phyloP scores from a whole-genome alignment of 2,329 filamentous ascomycete species.

The Fusarium nygamai region DNA sequence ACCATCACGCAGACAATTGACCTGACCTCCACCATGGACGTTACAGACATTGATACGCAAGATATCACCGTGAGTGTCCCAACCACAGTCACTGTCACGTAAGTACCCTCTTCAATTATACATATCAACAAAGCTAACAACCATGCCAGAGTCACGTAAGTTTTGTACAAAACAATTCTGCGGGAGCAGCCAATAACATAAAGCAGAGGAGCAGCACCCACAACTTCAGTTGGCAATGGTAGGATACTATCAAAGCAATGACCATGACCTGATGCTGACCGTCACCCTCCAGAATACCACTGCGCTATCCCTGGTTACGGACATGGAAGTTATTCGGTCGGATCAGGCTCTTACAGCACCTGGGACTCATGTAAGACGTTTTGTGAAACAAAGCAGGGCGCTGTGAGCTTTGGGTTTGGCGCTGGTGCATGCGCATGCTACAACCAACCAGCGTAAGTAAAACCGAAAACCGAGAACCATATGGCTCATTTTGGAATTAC shows the following conservation, averaged over 20 bases:
- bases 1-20: background rate
- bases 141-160: background rate
- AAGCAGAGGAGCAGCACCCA: background rate
- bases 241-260: rapidly evolving
- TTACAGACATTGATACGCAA: background rate
- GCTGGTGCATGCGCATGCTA: rapidly evolving
- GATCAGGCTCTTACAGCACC: rapidly evolving
- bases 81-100: background rate
- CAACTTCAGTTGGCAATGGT: rapidly evolving
- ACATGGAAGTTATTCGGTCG: no score
- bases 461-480: rapidly evolving
- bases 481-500: rapidly evolving
- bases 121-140: background rate
- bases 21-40: background rate
- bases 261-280: rapidly evolving
- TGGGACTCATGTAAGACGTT: background rate
- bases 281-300: background rate
- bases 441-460: background rate
- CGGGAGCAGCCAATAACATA: background rate
- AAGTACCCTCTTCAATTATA: background rate
- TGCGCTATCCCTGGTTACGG: background rate
- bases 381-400: background rate
- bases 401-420: background rate
- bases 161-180: background rate
- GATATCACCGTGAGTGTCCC: background rate